phyloP scores from a whole-genome alignment of 2,329 filamentous ascomycete genomes.

The Tympanopsis confertula region DNA sequence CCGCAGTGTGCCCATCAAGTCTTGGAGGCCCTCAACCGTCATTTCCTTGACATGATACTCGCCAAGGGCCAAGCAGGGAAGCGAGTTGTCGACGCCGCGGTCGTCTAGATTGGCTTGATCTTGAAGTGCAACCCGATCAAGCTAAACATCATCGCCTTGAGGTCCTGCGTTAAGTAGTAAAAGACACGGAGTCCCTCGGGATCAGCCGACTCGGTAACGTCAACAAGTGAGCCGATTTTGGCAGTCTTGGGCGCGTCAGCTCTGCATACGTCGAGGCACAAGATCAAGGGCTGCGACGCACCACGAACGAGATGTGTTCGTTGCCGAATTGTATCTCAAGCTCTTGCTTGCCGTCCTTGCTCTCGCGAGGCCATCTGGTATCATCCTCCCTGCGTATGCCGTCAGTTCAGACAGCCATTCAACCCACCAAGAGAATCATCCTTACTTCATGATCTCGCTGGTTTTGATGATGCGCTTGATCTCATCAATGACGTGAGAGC shows the following conservation, averaged over 20 bases:
- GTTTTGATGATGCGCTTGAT: constrained; percentile 96
- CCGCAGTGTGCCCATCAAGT: no score
- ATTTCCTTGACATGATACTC: no score
- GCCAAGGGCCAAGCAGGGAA: no score
- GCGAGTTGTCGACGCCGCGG: no score
- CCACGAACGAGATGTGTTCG: constrained; percentile 97
- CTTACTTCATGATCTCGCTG: constrained; percentile 92
- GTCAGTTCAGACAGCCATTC: not conserved
- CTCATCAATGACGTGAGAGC: constrained; percentile 77
- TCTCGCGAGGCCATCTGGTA: constrained; percentile 96
- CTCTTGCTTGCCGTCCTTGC: constrained; percentile 95
- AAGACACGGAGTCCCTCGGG: constrained; percentile 93
- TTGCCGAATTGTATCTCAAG: constrained; percentile 86
- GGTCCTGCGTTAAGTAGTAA: constrained; percentile 94
- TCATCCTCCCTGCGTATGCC: constrained; percentile 69
- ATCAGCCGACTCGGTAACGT: constrained; percentile 91
- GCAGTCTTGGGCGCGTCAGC: constrained; percentile 56
- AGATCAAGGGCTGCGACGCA: constrained; percentile 23
- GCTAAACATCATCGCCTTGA: constrained; percentile 94
- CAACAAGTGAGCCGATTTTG: constrained; percentile 92
- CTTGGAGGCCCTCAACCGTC: no score
- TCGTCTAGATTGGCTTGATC: constrained; percentile 68
- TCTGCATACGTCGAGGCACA: constrained; percentile 9
- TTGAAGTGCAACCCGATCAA: constrained; percentile 96
- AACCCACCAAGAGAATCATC: constrained; percentile 1